Base-by-base conservation (phyloP, 1,284 basidiomycete genomes). In the Ustanciosporium gigantosporum region DNA sequence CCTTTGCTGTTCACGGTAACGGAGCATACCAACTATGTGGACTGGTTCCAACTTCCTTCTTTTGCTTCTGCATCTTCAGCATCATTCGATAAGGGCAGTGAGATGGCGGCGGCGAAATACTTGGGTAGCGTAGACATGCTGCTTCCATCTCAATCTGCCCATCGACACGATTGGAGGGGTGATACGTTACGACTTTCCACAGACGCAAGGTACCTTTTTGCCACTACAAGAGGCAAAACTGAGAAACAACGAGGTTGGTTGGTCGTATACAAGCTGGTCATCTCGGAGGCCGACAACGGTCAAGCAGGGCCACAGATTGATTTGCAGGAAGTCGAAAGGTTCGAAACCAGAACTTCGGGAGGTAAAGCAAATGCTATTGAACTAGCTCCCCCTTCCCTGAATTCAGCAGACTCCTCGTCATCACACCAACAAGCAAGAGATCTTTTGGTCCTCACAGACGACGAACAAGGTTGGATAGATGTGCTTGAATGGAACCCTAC, bases 301-400 rank as follows among this genome's bases (percentile, higher is more conserved):
- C 27, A 31, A 5, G 17, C 32, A 19, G n/a, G n/a, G n/a, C n/a
- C 25, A 17, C 21, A 17, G 15, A 11, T n/a, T 21, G 31, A 23
- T 20, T 11, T 22, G 20, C 19, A 21, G 9, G 20, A 37, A 37
- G 42, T 61, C 7, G 45, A 43, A 0, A 23, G 41, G 11, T 71
- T 49, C 43, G 16, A 44, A 14, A 76, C 73, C 2, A 50, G 66
- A 6, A 76, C 59, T 1, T 55, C 50, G 27, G 73, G 73, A 14
- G 73, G 73, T 1, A 76, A 76, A 41, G 73, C 73, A 14, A 76
- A 76, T 38, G 73, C 73, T 0, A 71, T 74, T 41, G 73, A 76
- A 32, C 50, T 66, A 21, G 50, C 65, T 16, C 44, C 58, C 8
- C 27, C 41, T 25, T n/a, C 27, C 21, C 19, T 20, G 0, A 23